Conservation (phyloP, 352 stramenopile species). For the Globisporangium barbulae region DNA sequence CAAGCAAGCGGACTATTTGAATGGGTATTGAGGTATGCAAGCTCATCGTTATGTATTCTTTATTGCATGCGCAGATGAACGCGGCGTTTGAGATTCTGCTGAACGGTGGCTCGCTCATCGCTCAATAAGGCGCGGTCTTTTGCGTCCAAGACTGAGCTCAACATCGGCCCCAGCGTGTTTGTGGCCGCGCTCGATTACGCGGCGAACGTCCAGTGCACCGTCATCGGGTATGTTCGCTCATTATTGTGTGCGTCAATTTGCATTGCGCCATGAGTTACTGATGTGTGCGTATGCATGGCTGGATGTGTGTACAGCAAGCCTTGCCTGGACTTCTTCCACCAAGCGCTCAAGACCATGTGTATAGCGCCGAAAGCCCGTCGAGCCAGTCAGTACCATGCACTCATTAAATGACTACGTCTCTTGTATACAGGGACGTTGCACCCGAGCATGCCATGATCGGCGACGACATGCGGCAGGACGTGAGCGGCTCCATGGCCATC, state of each 20-base stretch:
- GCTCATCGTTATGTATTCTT: too few species aligned
- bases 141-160: constrained; percentile 40
- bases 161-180: constrained; percentile 51
- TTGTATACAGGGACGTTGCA: constrained; percentile 22
- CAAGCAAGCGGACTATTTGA: too few species aligned
- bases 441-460: constrained; percentile 42
- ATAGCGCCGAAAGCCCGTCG: not conserved
- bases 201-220: constrained; percentile 28
- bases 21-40: not conserved
- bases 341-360: constrained; percentile 45
- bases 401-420: not conserved
- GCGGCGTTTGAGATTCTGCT: constrained; percentile 50
- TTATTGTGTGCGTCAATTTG: not conserved
- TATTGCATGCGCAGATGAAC: constrained; percentile 33
- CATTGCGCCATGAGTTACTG: not conserved
- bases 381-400: not conserved
- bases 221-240: constrained; percentile 37
- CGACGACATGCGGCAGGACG: constrained; percentile 52
- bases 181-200: constrained; percentile 54
- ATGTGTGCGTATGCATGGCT: not conserved
- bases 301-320: constrained; percentile 34
- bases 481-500: constrained; percentile 36
- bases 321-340: constrained; percentile 37
- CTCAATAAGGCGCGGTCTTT: constrained; percentile 56
- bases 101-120: constrained; percentile 45